Conservation (phyloP, 208 protist genomes). For the Leptomonas pyrrhocoris region DNA sequence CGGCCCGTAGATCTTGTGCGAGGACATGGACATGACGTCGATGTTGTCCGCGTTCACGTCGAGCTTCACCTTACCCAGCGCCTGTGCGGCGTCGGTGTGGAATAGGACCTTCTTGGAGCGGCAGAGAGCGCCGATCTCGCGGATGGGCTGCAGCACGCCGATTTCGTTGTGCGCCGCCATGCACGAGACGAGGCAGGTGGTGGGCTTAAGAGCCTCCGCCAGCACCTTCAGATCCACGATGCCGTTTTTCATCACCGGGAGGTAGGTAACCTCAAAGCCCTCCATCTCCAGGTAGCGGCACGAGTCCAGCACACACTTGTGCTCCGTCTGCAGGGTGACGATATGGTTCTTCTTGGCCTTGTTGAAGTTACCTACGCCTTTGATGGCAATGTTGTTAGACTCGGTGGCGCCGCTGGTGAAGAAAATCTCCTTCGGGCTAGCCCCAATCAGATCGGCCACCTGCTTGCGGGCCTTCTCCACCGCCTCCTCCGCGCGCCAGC, state of each 20-base stretch:
- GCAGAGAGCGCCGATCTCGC: slow-evolving; percentile 97
- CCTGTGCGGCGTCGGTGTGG: slow-evolving; percentile 98
- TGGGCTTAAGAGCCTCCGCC: slow-evolving; percentile 91
- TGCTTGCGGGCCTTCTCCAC: slow-evolving; percentile 96
- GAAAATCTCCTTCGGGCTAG: slow-evolving; percentile 97
- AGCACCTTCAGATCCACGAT: slow-evolving; percentile 95
- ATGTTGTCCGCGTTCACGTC: slow-evolving; percentile 97
- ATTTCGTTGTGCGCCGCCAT: slow-evolving; percentile 99
- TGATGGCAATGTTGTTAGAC: slow-evolving; percentile 99
- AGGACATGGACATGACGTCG: slow-evolving; percentile 97
- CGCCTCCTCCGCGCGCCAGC: slow-evolving; percentile 94
- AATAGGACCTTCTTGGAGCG: slow-evolving; percentile 95
- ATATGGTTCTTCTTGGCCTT: slow-evolving; percentile 98
- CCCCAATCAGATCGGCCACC: slow-evolving; percentile 93
- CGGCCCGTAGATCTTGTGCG: slow-evolving; percentile 99
- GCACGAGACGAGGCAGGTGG: slow-evolving; percentile 97
- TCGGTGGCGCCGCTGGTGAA: slow-evolving; percentile 99
- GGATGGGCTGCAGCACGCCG: slow-evolving; percentile 97
- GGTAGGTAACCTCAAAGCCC: slow-evolving; percentile 97
- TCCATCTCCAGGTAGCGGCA: slow-evolving; percentile 97
- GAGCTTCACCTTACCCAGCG: slow-evolving; percentile 97
- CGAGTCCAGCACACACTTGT: slow-evolving; percentile 99
- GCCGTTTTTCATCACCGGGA: slow-evolving; percentile 97
- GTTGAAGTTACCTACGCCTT: slow-evolving; percentile 98
- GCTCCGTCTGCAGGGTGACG: slow-evolving; percentile 98